Base-by-base conservation (phyloP, 306 rosid species). In the Sindora glabra region DNA sequence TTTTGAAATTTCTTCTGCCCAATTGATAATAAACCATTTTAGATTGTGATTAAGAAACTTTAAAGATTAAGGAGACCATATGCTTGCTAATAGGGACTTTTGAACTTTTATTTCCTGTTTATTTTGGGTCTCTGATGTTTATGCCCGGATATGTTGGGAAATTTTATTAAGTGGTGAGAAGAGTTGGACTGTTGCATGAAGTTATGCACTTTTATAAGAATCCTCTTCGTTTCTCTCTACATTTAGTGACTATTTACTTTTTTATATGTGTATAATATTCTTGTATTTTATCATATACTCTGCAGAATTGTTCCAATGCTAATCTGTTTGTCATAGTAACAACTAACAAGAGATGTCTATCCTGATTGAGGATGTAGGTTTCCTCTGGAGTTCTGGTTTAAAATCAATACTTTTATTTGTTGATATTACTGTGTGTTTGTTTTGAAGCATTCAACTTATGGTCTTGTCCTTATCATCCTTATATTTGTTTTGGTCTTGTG, bases 311-410 rank as follows among this genome's bases (percentile, higher is more conserved):
- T 49, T 19, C 19, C 12, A 16, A 9, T 38, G 15, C 50, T 42
- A 33, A 30, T 42, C 45, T 40, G 10, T 23, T 15, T 48, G 33
- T 59, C 46, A 19, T 40, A 18, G 37, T 49, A 61, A n/a, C n/a
- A n/a, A n/a, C 42, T 40, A 9, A 36, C 44, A 39, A 27, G 36
- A 57, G 27, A 9, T 61, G 54, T 65, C 62, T 45, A 29, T 42
- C 34, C 17, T 18, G 34, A 41, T 17, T 22, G 16, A 61, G 42
- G n/a, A 44, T 17, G 14, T 50, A 13, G 55, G 55, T 50, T 48
- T 33, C 49, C 50, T 72, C 24, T 62, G 57, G 67, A 60, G 39
- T 40, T 59, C 37, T 15, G 44, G 44, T 36, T 65, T 50, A 48
- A 34, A 47, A 40, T 53, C 40, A 42, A 54, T 54, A 21, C 19